These are phyloP conservation scores for Mycena epipterygia DNA, from an alignment of 768 basidiomycete genomes.

Conservation along the genomic window DNA sequence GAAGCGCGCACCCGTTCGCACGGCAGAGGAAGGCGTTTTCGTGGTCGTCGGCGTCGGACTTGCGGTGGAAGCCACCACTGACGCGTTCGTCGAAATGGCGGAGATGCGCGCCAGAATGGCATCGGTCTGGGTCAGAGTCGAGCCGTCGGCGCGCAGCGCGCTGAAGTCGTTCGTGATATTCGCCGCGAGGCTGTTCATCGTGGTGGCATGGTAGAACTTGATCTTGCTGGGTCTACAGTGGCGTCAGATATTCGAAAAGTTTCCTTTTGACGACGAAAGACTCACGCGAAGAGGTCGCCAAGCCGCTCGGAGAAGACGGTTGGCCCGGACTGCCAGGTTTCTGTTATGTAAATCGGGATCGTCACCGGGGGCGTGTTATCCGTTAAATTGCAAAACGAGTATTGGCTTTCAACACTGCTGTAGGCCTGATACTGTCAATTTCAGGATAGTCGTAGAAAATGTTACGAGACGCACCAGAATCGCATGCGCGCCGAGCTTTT, in stretches of 20 bases:
- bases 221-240: too few relatives aligned
- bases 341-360: slow-evolving; percentile 12
- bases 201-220: too few relatives aligned
- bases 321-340: neutral
- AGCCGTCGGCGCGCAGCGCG: neutral
- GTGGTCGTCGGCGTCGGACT: too few relatives aligned
- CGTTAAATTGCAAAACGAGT: slow-evolving; percentile 8
- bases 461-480: slow-evolving; percentile 19
- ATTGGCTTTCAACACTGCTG: neutral
- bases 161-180: neutral
- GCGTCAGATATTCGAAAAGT: neutral
- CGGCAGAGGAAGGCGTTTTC: too few relatives aligned
- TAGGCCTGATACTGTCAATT: neutral
- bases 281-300: neutral
- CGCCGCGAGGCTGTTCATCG: neutral
- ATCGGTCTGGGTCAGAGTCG: neutral
- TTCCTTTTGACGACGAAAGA: neutral
- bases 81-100: neutral
- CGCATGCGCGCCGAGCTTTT: slow-evolving; percentile 14
- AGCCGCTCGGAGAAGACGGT: slow-evolving; percentile 5
- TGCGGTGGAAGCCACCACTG: neutral
- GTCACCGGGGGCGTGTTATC: slow-evolving; percentile 6
- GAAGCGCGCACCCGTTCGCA: too few relatives aligned
- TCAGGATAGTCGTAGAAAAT: too few relatives aligned
- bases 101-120: neutral